Base-by-base conservation (phyloP, 169 alveolate genomes). In the Condylostoma magnum region DNA sequence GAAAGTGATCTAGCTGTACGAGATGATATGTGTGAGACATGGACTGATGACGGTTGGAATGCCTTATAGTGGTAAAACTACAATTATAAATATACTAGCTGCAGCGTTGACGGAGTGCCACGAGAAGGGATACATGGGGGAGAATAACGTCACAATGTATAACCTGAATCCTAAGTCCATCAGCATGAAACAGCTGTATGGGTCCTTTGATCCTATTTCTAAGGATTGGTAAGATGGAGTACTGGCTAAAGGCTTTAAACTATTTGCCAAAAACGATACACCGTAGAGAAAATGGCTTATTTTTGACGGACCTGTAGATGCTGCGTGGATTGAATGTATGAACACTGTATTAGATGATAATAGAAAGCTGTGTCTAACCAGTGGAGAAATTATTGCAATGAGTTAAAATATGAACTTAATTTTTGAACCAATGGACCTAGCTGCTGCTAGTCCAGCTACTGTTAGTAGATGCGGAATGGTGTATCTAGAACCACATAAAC, bases 381-480 rank as follows among this genome's bases (percentile, higher is more conserved):
- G 81, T 58, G 90, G 93, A 25, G 93, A 87, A 53, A 88, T 84
- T 68, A 82, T 88, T 36, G 94, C 94, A 37, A 88, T 91, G 86
- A 70, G 81, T n/a, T 79, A 85, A 54, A 56, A 77, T 67, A 91
- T 91, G 94, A 91, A 86, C 72, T 80, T 91, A 81, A 88, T 91
- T 43, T 91, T 88, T 66, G 96, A 91, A 58, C 93, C 91, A 2
- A 86, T 84, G 87, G 96, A 91, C 68, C 75, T 91, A 33, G 85
- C 82, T 41, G 93, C 84, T 28, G 96, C 95, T 12, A 84, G 93
- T 0, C 95, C 96, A 5, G 95, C 96, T 27, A 91, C 96, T 15
- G 96, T 91, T 0, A 83, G 93, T 20, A 56, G 96, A 58, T 87
- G 94, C 69, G 96, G 94, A 66, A 91, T 91, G 96, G 87, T 91